phyloP scores from a whole-genome alignment of 495 filamentous ascomycete genomes.

The Podospora comata region DNA sequence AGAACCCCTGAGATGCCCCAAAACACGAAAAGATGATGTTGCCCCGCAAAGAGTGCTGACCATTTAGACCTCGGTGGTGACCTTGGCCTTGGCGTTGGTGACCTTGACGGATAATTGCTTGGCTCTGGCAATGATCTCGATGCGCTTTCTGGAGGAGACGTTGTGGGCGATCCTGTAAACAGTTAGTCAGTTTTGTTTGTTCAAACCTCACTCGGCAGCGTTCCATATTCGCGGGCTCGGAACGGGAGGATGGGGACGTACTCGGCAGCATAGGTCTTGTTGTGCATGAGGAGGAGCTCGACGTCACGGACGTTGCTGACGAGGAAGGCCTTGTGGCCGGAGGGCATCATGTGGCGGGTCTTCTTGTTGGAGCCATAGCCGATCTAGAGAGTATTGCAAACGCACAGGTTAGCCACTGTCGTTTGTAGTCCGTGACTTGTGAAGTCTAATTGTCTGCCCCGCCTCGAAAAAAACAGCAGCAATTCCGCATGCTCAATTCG shows the following conservation, averaged over 20 bases:
- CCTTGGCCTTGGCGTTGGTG: slow-evolving; percentile 97
- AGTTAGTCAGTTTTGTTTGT: slow-evolving; percentile 9
- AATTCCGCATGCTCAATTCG: neutral
- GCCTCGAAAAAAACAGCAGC: neutral
- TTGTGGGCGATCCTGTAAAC: slow-evolving; percentile 81
- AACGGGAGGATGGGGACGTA: slow-evolving; percentile 49
- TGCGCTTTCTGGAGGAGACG: slow-evolving; percentile 96
- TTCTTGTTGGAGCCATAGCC: slow-evolving; percentile 98
- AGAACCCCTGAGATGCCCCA: slow-evolving; percentile 36
- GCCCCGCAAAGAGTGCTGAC: slow-evolving; percentile 24
- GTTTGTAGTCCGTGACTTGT: slow-evolving; percentile 1
- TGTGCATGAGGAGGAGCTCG: slow-evolving; percentile 99
- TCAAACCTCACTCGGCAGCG: neutral
- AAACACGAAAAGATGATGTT: slow-evolving; percentile 34
- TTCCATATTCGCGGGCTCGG: neutral
- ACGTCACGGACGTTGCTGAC: slow-evolving; percentile 94
- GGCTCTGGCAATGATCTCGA: slow-evolving; percentile 92
- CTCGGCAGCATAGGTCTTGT: slow-evolving; percentile 97
- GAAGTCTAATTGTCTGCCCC: slow-evolving; percentile 11
- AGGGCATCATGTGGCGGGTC: slow-evolving; percentile 97
- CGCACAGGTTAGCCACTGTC: slow-evolving; percentile 19
- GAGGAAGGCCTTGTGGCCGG: slow-evolving; percentile 99
- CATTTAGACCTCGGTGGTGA: slow-evolving; percentile 89
- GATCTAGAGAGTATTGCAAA: slow-evolving; percentile 57
- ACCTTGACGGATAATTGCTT: slow-evolving; percentile 99